phyloP scores from a whole-genome alignment of 1,139 yeast species.

The Lodderomyces margitis region DNA sequence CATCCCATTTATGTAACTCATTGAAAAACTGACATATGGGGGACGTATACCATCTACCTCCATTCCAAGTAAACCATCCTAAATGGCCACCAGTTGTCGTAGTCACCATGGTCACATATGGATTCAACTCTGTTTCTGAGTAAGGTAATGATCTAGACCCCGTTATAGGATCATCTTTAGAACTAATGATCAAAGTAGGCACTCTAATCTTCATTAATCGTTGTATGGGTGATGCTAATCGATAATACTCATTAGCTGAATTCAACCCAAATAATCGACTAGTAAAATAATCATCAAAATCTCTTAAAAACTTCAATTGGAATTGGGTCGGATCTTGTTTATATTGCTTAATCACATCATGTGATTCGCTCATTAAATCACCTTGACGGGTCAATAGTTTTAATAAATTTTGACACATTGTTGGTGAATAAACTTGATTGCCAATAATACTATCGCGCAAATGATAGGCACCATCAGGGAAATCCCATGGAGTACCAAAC shows the following conservation, averaged over 20 bases:
- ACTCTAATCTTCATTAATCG: constrained; percentile 50
- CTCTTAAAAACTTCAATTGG: constrained; percentile 30
- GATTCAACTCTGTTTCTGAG: constrained; percentile 60
- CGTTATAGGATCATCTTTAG: constrained; percentile 59
- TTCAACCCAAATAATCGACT: constrained; percentile 54
- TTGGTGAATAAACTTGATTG: constrained; percentile 49
- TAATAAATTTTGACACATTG: constrained; percentile 50
- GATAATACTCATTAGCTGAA: constrained; percentile 52
- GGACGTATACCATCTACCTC: constrained; percentile 53
- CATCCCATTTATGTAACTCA: constrained; percentile 29
- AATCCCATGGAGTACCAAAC: constrained; percentile 59
- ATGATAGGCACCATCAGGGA: constrained; percentile 44
- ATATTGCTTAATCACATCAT: constrained; percentile 29
- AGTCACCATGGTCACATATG: constrained; percentile 62
- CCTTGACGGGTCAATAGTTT: constrained; percentile 45
- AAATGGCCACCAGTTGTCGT: constrained; percentile 87
- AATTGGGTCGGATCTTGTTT: constrained; percentile 33
- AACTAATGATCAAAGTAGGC: constrained; percentile 49
- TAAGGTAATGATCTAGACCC: constrained; percentile 57
- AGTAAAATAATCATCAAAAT: constrained; percentile 55
- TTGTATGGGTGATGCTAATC: constrained; percentile 52
- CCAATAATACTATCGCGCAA: constrained; percentile 45
- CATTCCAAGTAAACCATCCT: constrained; percentile 53
- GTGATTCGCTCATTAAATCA: constrained; percentile 21
- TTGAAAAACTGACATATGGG: constrained; percentile 37